Evolutionary conservation across 768 basidiomycete species (phyloP).

Genomic region (Hemileccinum impolitum): DNA sequence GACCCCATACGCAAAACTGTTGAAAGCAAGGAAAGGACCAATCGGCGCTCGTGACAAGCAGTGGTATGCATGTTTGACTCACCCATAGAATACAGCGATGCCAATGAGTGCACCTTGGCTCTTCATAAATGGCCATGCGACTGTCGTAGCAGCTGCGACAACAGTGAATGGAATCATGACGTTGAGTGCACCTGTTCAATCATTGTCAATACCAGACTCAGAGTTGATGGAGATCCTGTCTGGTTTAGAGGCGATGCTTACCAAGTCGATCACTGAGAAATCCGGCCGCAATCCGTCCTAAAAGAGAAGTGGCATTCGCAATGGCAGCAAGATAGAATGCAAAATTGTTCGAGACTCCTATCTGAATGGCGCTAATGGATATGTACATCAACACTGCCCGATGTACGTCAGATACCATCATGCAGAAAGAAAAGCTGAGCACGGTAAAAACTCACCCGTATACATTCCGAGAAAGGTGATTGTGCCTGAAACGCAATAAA

Average conservation of each 20-base stretch:
- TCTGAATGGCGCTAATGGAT: slow-evolving; percentile 49
- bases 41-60: background rate
- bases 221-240: background rate
- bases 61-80: slow-evolving; percentile 8
- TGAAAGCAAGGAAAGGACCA: background rate
- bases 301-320: slow-evolving; percentile 60
- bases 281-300: slow-evolving; percentile 59
- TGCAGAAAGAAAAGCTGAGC: background rate
- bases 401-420: background rate
- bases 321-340: slow-evolving; percentile 66
- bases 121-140: slow-evolving; percentile 65
- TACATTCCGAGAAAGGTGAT: slow-evolving; percentile 67
- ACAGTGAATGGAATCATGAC: slow-evolving; percentile 63
- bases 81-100: slow-evolving; percentile 66
- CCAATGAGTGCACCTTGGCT: slow-evolving; percentile 44
- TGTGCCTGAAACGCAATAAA: slow-evolving; percentile 58
- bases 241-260: slow-evolving; percentile 18
- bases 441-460: slow-evolving; percentile 39
- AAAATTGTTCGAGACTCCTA: slow-evolving; percentile 48
- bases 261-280: slow-evolving; percentile 52
- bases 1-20: slow-evolving; percentile 58
- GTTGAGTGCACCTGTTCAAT: slow-evolving; percentile 54
- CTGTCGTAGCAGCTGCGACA: slow-evolving; percentile 55
- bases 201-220: background rate
- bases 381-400: slow-evolving; percentile 65